Percentiles rank a stretch among this genome's conserved stretches.
Conservation (phyloP, 1,284 basidiomycete species). For the Coniferiporia sulphurascens region DNA sequence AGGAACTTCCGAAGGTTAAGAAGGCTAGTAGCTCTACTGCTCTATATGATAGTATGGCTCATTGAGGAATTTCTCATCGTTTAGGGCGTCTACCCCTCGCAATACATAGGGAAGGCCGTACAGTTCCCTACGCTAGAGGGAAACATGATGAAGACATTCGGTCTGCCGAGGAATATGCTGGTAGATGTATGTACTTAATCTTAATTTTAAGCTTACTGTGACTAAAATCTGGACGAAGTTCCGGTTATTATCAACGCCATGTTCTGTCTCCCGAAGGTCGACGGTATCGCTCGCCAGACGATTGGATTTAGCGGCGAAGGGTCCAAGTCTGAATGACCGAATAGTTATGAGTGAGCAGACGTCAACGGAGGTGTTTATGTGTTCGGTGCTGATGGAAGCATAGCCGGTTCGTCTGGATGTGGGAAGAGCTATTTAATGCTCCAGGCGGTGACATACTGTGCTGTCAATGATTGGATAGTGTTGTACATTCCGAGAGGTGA, state of each 20-base stretch:
- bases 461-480: constrained; percentile 75
- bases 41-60: background rate
- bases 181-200: constrained; percentile 50
- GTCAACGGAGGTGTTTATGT: background rate
- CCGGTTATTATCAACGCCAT: constrained; percentile 57
- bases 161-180: constrained; percentile 58
- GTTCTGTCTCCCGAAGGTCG: constrained; percentile 59
- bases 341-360: constrained; percentile 54
- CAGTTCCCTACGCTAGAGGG: constrained; percentile 40
- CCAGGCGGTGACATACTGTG: constrained; percentile 75
- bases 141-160: constrained; percentile 53
- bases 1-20: background rate
- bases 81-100: constrained; percentile 8
- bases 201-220: background rate
- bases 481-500: constrained; percentile 83
- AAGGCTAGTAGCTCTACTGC: constrained; percentile 2
- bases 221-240: constrained; percentile 39
- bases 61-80: background rate
- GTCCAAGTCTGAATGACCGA: constrained; percentile 43
- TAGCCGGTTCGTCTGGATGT: constrained; percentile 73
- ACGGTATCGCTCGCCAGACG: constrained; percentile 50
- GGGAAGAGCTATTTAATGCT: constrained; percentile 84
- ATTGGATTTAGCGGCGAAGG: constrained; percentile 41
- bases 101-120: constrained; percentile 35
- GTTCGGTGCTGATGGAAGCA: constrained; percentile 12